Conservation (phyloP, 148 eudicot species). For the Vaccinium macrocarpon region DNA sequence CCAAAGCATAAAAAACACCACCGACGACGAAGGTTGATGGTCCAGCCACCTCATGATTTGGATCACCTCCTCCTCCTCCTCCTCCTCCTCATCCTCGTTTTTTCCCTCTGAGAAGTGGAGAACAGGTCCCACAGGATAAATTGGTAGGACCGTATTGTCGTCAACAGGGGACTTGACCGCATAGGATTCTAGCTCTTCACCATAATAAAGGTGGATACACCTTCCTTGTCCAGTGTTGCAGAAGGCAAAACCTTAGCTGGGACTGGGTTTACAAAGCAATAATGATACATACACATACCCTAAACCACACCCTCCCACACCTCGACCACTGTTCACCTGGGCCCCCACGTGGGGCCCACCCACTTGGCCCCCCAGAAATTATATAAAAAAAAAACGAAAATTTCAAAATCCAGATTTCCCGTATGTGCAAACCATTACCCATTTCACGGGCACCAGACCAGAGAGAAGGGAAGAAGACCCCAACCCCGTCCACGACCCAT, state of each 20-base stretch:
- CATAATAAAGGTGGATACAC: conserved; percentile 10
- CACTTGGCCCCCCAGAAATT: too few species aligned
- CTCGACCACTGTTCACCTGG: too few species aligned
- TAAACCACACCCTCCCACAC: too few species aligned
- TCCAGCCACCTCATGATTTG: conserved; percentile 32
- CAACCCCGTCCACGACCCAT: too few species aligned
- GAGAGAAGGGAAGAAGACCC: too few species aligned
- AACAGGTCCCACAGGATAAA: conserved; percentile 23
- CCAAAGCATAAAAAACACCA: conserved; percentile 50
- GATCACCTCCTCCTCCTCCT: background rate
- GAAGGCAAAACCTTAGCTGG: conserved; percentile 21
- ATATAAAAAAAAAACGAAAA: too few species aligned
- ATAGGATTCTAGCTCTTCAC: conserved; percentile 22
- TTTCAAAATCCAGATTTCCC: too few species aligned
- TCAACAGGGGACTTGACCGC: background rate
- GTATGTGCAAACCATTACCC: too few species aligned
- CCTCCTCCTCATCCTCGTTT: too few species aligned
- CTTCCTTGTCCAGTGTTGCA: background rate
- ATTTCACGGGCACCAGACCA: too few species aligned
- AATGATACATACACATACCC: too few species aligned
- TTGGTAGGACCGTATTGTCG: conserved; percentile 15
- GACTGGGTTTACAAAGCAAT: conserved; percentile 12
- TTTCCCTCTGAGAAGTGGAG: background rate
- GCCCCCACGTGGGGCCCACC: too few species aligned
- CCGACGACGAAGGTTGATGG: conserved; percentile 30